Evolutionary conservation across 176 grass and related monocot species (phyloP).

Genomic region (Rhipidocladum racemiflorum): DNA sequence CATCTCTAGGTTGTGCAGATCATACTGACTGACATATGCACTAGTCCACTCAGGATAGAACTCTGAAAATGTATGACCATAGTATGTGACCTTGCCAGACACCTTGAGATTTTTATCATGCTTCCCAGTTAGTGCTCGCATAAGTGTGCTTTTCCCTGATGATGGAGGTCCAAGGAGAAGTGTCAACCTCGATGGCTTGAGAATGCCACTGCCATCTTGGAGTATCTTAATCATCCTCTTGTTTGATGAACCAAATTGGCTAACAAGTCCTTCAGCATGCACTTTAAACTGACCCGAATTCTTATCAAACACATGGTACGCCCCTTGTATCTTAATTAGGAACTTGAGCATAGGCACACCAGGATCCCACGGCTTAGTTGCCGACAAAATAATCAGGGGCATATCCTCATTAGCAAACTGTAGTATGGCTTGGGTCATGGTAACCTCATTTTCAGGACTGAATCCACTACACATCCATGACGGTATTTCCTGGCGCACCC

Average conservation of each 20-base stretch:
- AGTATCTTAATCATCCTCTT: slow-evolving; percentile 58
- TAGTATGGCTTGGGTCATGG: too few species aligned
- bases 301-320: too few species aligned
- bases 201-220: slow-evolving; percentile 65
- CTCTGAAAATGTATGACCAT: slow-evolving; percentile 49
- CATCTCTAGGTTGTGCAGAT: slow-evolving; percentile 60
- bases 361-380: too few species aligned
- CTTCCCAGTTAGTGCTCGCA: slow-evolving; percentile 61
- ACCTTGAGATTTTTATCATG: slow-evolving; percentile 60
- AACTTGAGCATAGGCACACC: too few species aligned
- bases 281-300: too few species aligned
- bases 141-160: slow-evolving; percentile 67
- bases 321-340: too few species aligned
- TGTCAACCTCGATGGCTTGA: slow-evolving; percentile 85
- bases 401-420: too few species aligned
- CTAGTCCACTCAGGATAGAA: slow-evolving; percentile 63
- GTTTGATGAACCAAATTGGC: slow-evolving; percentile 36
- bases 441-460: too few species aligned
- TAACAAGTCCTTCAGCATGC: too few species aligned
- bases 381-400: too few species aligned
- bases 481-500: too few species aligned
- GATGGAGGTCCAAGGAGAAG: slow-evolving; percentile 70
- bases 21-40: slow-evolving; percentile 67
- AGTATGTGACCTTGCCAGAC: slow-evolving; percentile 53
- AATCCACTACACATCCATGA: too few species aligned